Percentiles rank a stretch among this genome's conserved stretches.
Evolutionary conservation across 2,329 filamentous ascomycete genomes (phyloP).

Genomic region (Colletotrichum karsti): DNA sequence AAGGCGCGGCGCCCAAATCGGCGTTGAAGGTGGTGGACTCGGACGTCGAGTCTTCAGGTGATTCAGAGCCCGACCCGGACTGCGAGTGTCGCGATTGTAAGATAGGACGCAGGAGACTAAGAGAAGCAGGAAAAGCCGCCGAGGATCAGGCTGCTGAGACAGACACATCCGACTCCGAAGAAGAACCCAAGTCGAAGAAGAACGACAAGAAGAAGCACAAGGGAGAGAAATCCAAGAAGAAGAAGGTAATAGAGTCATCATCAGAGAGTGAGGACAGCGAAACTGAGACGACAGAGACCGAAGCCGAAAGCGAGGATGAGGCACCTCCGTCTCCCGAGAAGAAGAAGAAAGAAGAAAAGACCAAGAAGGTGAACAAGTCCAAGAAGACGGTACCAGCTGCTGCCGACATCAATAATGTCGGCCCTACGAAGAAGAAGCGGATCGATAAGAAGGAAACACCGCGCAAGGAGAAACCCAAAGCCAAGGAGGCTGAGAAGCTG

Average conservation of each 20-base stretch:
- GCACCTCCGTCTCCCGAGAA: conserved; percentile 1
- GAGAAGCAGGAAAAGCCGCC: conserved; percentile 1
- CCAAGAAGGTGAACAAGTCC: conserved; percentile 24
- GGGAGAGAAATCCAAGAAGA: conserved; percentile 23
- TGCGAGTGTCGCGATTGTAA: conserved; percentile 13
- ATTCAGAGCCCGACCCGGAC: background rate
- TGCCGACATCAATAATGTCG: conserved; percentile 12
- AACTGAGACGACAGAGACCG: conserved; percentile 33
- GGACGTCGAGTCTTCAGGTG: conserved; percentile 17
- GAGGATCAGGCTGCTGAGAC: background rate
- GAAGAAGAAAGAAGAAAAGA: conserved; percentile 27
- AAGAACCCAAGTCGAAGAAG: conserved; percentile 2
- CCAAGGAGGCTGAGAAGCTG: conserved; percentile 32
- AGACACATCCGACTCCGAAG: conserved; percentile 25
- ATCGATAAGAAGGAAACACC: background rate
- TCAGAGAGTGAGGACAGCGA: conserved; percentile 29
- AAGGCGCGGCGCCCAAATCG: conserved; percentile 42
- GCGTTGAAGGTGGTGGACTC: conserved; percentile 43
- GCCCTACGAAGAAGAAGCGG: background rate
- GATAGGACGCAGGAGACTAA: conserved; percentile 11
- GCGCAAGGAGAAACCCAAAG: conserved; percentile 22
- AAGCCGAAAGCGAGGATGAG: conserved; percentile 32
- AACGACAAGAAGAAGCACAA: conserved; percentile 23
- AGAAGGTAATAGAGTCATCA: conserved; percentile 21
- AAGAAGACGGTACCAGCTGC: background rate